Evolutionary conservation across 2,329 filamentous ascomycete species (phyloP).

Genomic region (Ceratocystis cacaofunesta): DNA sequence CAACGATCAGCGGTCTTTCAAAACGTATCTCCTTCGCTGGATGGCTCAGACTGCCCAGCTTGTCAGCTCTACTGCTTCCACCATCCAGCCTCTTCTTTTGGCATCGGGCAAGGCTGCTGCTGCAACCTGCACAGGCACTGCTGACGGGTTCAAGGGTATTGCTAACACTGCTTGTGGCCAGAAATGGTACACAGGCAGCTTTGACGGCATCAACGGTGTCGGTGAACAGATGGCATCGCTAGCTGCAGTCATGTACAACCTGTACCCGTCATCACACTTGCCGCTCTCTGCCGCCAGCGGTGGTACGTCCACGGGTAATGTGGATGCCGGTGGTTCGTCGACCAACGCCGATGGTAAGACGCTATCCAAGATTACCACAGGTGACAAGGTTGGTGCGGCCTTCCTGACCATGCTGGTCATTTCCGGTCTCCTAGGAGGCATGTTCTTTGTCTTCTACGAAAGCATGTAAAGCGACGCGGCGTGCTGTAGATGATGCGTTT

Average conservation of each 20-base stretch:
- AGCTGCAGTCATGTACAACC: conserved; percentile 45
- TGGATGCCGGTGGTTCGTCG: conserved; percentile 28
- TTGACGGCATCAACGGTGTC: conserved; percentile 47
- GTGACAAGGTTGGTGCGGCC: conserved; percentile 41
- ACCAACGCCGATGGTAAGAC: conserved; percentile 23
- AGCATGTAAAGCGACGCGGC: conserved; percentile 15
- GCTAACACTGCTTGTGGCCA: conserved; percentile 52
- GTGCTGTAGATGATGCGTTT: conserved; percentile 13
- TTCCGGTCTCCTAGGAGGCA: conserved; percentile 35
- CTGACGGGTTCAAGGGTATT: conserved; percentile 34
- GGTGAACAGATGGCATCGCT: conserved; percentile 57
- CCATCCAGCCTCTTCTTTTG: conserved; percentile 37
- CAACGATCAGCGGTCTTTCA: conserved; percentile 59
- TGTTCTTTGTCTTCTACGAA: conserved; percentile 29
- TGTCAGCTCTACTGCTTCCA: conserved; percentile 36
- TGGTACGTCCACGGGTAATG: conserved; percentile 39
- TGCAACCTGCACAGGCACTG: conserved; percentile 34
- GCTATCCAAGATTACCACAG: conserved; percentile 29
- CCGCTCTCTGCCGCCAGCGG: conserved; percentile 41
- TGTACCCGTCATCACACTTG: conserved; percentile 30
- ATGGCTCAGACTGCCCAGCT: conserved; percentile 40
- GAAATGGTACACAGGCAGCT: conserved; percentile 39
- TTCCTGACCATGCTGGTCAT: conserved; percentile 38
- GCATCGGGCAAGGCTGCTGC: conserved; percentile 39
- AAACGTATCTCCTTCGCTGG: conserved; percentile 60